Base-by-base conservation (phyloP, 2,329 filamentous ascomycete genomes). In the Cryphonectria carpinicola region DNA sequence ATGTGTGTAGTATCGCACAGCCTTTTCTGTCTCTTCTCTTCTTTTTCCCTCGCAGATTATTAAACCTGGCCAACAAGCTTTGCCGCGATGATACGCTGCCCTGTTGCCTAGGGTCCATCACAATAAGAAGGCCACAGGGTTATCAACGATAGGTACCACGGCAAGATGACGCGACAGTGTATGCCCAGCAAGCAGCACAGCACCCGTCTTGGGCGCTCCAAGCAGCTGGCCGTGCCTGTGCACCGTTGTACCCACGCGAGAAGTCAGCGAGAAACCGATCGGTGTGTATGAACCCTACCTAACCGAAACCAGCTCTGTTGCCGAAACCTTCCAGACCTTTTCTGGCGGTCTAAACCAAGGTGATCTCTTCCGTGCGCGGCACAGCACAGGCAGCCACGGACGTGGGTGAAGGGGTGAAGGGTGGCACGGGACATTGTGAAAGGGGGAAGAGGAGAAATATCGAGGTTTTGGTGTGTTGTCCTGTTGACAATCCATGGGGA, bases 261-360 rank as follows among this genome's bases (percentile, higher is more conserved):
- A 58, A 25, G 7, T 17, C 28, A 19, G 35, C 54, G 54, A 58
- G 54, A 35, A 17, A 32, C 25, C 13, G 52, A 19, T 17, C 28
- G 25, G 54, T 58, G 46, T 52, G 46, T 49, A 22, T 22, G 52
- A 32, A 56, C 28, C 25, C 25, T 58, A 58, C 54, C 28, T 58
- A 58, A 58, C 54, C 54, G 25, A 19, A 58, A 58, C 54, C 54
- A 58, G 54, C 54, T 28, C 54, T 32, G 13, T 58, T 32, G 25
- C 54, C 54, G 54, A 58, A 58, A 58, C 54, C 25, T 58, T 58
- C 25, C 52, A 28, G n/a, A 56, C 52, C 54, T 32, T 13, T 32
- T 32, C 54, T 58, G 54, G 54, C 54, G 54, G 54, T 58, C 54
- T 58, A 28, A 13, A 25, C 52, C 52, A 56, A 28, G 13, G 25